Percentiles rank a stretch among this genome's conserved stretches.
Evolutionary conservation across 2,329 filamentous ascomycete genomes (phyloP).

Genomic region (Stagonosporopsis tanaceti): DNA sequence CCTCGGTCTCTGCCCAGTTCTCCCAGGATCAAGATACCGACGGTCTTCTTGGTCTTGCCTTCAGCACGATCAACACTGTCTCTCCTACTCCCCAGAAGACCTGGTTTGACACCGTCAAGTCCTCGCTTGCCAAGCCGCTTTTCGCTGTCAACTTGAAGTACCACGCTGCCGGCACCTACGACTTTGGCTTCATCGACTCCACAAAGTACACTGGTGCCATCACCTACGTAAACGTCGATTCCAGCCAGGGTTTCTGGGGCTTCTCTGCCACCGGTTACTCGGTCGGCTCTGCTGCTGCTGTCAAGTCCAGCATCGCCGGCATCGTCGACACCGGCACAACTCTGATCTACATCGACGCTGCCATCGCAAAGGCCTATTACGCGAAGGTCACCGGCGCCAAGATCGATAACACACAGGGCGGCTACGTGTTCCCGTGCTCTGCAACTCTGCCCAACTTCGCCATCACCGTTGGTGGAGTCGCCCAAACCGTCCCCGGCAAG

Average conservation of each 20-base stretch:
- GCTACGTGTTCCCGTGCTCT: slow-evolving; percentile 64
- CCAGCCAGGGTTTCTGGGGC: slow-evolving; percentile 69
- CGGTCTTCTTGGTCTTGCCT: slow-evolving; percentile 67
- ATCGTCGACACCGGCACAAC: slow-evolving; percentile 78
- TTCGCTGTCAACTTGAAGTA: slow-evolving; percentile 67
- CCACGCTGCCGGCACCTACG: slow-evolving; percentile 58
- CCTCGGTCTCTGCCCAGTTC: slow-evolving; percentile 64
- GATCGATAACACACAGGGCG: slow-evolving; percentile 59
- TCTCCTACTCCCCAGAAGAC: slow-evolving; percentile 60
- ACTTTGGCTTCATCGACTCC: slow-evolving; percentile 67
- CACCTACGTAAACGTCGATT: slow-evolving; percentile 64
- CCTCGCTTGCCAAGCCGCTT: slow-evolving; percentile 59
- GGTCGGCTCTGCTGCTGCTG: slow-evolving; percentile 56
- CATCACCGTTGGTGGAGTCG: slow-evolving; percentile 59
- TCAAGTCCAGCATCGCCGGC: slow-evolving; percentile 55
- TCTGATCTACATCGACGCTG: slow-evolving; percentile 65
- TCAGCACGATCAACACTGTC: slow-evolving; percentile 67
- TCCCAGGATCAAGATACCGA: slow-evolving; percentile 61
- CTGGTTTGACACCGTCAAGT: slow-evolving; percentile 68
- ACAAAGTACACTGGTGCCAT: slow-evolving; percentile 66
- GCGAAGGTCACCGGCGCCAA: slow-evolving; percentile 61
- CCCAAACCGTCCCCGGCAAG: slow-evolving; percentile 61
- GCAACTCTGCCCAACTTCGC: slow-evolving; percentile 62
- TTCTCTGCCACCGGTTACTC: slow-evolving; percentile 65
- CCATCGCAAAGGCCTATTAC: slow-evolving; percentile 68